These are phyloP conservation scores for Termitomyces sp. DNA, from an alignment of 1,284 basidiomycete genomes.

Conservation along the genomic window DNA sequence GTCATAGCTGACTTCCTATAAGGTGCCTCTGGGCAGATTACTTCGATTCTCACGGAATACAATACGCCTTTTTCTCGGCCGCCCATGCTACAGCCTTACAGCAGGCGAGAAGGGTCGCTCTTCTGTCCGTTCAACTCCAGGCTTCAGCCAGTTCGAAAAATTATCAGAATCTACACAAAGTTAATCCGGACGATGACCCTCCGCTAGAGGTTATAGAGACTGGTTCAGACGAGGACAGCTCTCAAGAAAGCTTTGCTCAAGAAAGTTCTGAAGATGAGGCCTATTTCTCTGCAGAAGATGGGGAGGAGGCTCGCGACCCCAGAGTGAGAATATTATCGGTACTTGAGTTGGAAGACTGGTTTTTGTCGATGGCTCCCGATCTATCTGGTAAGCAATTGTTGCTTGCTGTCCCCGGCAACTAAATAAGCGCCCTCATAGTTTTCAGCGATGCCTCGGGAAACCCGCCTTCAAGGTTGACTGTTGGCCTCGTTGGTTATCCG, in stretches of 20 bases:
- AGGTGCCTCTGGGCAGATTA: conserved; percentile 82
- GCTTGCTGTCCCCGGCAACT: neutral
- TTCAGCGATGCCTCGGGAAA: conserved; percentile 65
- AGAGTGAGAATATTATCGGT: conserved; percentile 84
- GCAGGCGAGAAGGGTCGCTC: conserved; percentile 58
- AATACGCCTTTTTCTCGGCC: conserved; percentile 96
- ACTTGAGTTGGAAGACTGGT: conserved; percentile 86
- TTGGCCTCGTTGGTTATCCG: conserved; percentile 97
- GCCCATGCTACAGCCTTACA: conserved; percentile 85
- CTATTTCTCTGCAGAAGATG: conserved; percentile 50
- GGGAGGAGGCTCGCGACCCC: conserved; percentile 55
- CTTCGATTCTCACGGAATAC: conserved; percentile 78
- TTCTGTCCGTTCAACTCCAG: conserved; percentile 24
- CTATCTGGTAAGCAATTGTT: conserved; percentile 49
- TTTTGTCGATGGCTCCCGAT: conserved; percentile 74
- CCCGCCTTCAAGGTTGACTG: conserved; percentile 66
- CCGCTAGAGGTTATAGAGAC: conserved; percentile 23
- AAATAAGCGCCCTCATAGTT: conserved; percentile 33
- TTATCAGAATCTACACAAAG: conserved; percentile 24
- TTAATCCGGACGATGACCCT: conserved; percentile 11
- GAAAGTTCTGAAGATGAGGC: conserved; percentile 25
- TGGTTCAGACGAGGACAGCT: conserved; percentile 19
- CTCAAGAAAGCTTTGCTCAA: conserved; percentile 11
- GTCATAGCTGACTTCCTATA: neutral
- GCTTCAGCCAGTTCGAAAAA: conserved; percentile 14